phyloP scores from a whole-genome alignment of 208 protist species.

The Leishmania martiniquensis region DNA sequence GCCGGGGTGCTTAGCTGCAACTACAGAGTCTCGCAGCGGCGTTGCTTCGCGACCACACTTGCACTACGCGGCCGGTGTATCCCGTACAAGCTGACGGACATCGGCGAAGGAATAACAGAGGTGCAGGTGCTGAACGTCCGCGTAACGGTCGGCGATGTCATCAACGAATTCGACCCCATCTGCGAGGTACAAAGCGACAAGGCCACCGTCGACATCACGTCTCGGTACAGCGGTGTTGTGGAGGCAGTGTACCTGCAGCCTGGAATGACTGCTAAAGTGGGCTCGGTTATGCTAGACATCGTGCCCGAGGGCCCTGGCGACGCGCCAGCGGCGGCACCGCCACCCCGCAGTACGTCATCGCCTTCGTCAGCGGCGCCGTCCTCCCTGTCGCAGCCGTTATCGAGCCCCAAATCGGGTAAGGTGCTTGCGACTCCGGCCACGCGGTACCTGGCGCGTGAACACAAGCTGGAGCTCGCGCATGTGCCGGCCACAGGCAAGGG shows the following conservation, averaged over 20 bases:
- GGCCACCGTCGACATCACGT: conserved; percentile 94
- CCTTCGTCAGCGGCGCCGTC: background rate
- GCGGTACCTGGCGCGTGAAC: conserved; percentile 80
- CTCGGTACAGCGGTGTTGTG: conserved; percentile 88
- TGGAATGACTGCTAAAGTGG: conserved; percentile 88
- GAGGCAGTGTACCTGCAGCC: conserved; percentile 78
- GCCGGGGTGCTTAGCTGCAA: background rate
- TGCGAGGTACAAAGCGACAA: conserved; percentile 97
- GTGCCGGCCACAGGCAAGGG: conserved; percentile 73
- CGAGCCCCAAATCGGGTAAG: conserved; percentile 23
- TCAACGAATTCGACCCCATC: conserved; percentile 94
- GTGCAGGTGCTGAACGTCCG: conserved; percentile 94
- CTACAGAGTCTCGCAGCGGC: conserved; percentile 5
- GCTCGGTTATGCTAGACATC: conserved; percentile 90
- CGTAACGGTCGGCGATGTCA: conserved; percentile 90
- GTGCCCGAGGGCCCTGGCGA: conserved; percentile 13
- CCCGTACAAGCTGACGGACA: conserved; percentile 93
- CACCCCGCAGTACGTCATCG: background rate
- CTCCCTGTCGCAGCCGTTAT: background rate
- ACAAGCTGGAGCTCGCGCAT: conserved; percentile 75
- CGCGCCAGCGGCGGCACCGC: background rate
- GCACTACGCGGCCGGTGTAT: conserved; percentile 8
- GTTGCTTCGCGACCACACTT: background rate
- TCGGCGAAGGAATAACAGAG: conserved; percentile 97
- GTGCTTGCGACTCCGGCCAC: conserved; percentile 93